Evolutionary conservation across 345 rosid genomes (phyloP).

Genomic region (Moricandia moricandioides): DNA sequence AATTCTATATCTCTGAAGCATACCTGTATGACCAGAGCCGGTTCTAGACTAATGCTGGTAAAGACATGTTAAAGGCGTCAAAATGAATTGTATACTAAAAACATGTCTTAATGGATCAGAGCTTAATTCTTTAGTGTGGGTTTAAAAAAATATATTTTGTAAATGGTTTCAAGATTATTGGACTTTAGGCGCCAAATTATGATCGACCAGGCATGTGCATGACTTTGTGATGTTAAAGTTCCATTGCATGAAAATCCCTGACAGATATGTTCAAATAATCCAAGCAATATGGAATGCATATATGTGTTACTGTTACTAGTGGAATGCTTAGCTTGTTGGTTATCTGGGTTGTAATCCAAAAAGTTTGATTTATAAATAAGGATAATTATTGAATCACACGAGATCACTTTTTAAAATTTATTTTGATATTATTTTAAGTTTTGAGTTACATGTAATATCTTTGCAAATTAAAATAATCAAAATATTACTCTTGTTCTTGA

Average conservation of each 20-base stretch:
- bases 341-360: too few relatives aligned
- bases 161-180: background rate
- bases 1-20: background rate
- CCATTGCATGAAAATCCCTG: background rate
- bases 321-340: conserved; percentile 1
- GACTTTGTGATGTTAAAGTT: conserved; percentile 11
- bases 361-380: too few relatives aligned
- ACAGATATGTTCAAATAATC: conserved; percentile 3
- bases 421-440: too few relatives aligned
- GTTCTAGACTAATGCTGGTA: background rate
- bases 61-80: background rate
- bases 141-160: background rate
- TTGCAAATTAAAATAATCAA: too few relatives aligned
- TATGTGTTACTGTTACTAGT: conserved; percentile 11
- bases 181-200: background rate
- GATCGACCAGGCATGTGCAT: background rate
- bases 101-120: background rate
- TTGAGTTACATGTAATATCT: too few relatives aligned
- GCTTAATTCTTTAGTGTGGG: background rate
- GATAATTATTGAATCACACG: too few relatives aligned
- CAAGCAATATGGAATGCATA: background rate
- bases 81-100: background rate
- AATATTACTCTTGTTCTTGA: too few relatives aligned
- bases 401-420: too few relatives aligned
- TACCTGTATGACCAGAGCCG: background rate